These are phyloP conservation scores for Vitis cinerea DNA, from an alignment of 164 flowering plant genomes.

Conservation along the genomic window DNA sequence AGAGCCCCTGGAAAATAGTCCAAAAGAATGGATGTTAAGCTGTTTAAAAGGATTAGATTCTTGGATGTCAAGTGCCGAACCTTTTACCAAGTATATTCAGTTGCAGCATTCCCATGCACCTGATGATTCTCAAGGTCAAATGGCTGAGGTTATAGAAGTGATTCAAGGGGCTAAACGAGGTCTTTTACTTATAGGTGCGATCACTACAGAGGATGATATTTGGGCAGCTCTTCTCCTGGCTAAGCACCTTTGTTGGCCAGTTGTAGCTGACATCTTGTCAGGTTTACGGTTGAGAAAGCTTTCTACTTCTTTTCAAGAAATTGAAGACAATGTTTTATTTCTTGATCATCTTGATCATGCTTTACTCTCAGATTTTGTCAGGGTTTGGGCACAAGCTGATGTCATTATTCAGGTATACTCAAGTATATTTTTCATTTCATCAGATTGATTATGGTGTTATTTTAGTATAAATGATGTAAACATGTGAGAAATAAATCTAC, in stretches of 20 bases:
- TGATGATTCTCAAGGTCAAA: slow-evolving; percentile 23
- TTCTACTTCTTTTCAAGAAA: slow-evolving; percentile 37
- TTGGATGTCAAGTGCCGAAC: slow-evolving; percentile 68
- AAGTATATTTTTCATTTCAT: neutral
- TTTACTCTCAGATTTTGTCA: slow-evolving; percentile 62
- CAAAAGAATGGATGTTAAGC: slow-evolving; percentile 48
- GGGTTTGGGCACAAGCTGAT: slow-evolving; percentile 52
- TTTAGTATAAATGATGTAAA: neutral
- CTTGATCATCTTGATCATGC: slow-evolving; percentile 88
- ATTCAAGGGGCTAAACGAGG: slow-evolving; percentile 64
- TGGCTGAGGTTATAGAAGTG: slow-evolving; percentile 50
- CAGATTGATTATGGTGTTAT: neutral
- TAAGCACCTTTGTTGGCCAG: slow-evolving; percentile 84
- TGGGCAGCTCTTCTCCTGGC: slow-evolving; percentile 88
- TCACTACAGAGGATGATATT: slow-evolving; percentile 76
- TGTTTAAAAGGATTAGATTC: slow-evolving; percentile 64
- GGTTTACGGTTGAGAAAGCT: slow-evolving; percentile 75
- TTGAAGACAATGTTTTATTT: slow-evolving; percentile 47
- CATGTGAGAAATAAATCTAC: no score
- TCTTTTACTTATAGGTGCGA: slow-evolving; percentile 67
- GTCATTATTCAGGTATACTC: slow-evolving; percentile 75
- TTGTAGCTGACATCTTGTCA: slow-evolving; percentile 81
- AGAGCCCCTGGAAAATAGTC: slow-evolving; percentile 73
- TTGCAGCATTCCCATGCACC: slow-evolving; percentile 28
- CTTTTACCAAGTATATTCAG: slow-evolving; percentile 69